Conservation (phyloP, 345 rosid genomes). For the Barbarea vulgaris region DNA sequence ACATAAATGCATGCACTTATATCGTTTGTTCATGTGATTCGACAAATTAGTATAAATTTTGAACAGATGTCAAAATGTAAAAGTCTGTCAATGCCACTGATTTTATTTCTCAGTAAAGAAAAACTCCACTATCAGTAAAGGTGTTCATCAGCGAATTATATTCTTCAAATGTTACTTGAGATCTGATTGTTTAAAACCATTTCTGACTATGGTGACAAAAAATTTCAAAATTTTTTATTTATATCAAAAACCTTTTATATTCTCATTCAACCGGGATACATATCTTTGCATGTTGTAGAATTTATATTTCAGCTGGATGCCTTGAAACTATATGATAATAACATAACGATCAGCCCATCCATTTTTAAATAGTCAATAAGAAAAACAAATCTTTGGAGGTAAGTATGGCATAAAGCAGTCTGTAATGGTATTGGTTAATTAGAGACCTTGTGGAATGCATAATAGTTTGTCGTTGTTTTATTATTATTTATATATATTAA, state of each 20-base stretch:
- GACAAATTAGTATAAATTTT: not conserved
- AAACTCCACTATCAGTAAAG: not conserved
- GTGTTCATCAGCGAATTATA: not conserved
- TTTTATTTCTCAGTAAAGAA: not conserved
- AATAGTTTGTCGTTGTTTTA: not conserved
- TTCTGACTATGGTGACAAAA: too few species aligned
- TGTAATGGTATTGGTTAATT: not conserved
- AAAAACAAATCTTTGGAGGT: not conserved
- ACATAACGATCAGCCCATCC: not conserved
- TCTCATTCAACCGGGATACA: too few species aligned
- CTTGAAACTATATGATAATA: not conserved
- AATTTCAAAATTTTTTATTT: too few species aligned
- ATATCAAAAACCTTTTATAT: too few species aligned
- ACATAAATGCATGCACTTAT: constrained; percentile 16
- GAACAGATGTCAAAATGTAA: not conserved
- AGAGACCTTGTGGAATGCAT: not conserved
- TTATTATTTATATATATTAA: not conserved
- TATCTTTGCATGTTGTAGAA: too few species aligned
- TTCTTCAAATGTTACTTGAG: not conserved
- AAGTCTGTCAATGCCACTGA: not conserved
- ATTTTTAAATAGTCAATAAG: not conserved
- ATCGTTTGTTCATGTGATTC: constrained; percentile 8
- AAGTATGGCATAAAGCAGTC: too few species aligned
- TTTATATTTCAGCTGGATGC: not conserved
- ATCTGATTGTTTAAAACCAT: not conserved